These are phyloP conservation scores for Purpureocillium lavendulum DNA, from an alignment of 2,329 filamentous ascomycete genomes.

Conservation along the genomic window DNA sequence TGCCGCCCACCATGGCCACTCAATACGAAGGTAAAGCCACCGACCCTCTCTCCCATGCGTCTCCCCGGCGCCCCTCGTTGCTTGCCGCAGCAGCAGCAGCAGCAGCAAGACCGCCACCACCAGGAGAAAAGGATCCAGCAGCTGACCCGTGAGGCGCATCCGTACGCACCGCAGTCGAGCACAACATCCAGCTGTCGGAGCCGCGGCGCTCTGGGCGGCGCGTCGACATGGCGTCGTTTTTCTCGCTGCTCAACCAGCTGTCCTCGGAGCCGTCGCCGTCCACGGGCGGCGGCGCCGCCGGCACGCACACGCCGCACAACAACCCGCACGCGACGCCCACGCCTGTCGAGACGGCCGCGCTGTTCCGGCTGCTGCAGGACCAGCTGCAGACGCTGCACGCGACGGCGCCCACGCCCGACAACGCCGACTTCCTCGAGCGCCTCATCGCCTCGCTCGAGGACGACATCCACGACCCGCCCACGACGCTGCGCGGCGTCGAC, in stretches of 20 bases:
- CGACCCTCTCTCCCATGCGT: not conserved
- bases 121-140: too few relatives aligned
- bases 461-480: constrained; percentile 44
- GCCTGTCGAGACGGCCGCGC: constrained; percentile 47
- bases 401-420: constrained; percentile 39
- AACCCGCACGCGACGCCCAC: constrained; percentile 52
- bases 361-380: constrained; percentile 51
- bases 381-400: constrained; percentile 44
- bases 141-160: too few relatives aligned
- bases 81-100: too few relatives aligned
- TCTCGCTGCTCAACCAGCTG: constrained; percentile 48
- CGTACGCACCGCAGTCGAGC: too few relatives aligned
- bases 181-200: constrained; percentile 45
- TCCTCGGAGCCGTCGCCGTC: too few relatives aligned
- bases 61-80: constrained; percentile 1
- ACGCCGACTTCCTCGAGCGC: constrained; percentile 39
- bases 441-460: constrained; percentile 39
- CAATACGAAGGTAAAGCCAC: constrained; percentile 44
- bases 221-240: constrained; percentile 57
- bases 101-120: too few relatives aligned
- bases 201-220: constrained; percentile 37
- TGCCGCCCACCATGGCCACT: constrained; percentile 39
- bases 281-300: constrained; percentile 21
- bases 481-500: constrained; percentile 42
- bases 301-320: constrained; percentile 28